Base-by-base conservation (phyloP, 2,329 filamentous ascomycete genomes). In the Nannizzia gypsea region DNA sequence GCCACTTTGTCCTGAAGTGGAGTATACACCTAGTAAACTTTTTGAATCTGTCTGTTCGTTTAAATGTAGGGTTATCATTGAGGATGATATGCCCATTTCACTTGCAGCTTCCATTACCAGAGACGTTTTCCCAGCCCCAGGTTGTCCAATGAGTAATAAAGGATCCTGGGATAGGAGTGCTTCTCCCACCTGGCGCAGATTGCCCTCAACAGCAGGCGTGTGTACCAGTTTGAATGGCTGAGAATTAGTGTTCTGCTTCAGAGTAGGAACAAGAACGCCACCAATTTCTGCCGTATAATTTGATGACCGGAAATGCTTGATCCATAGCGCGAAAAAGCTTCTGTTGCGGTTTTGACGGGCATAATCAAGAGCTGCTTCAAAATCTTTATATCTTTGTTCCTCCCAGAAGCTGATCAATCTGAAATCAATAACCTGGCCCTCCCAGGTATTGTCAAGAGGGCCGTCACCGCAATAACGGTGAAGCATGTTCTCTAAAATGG, bases 1-100 rank as follows among this genome's bases (percentile, higher is more conserved):
- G 1, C 91, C 91, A 0, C 90, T 91, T 62, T 86, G 88, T 15
- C 87, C 83, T 61, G 90, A 91, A 22, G 90, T 93, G 1, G 92
- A 89, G 73, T 99, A 97, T 70, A 97, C 84, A 2, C 93, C 93
- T 63, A 99, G 84, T 44, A 99, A 83, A 77, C 95, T 88, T 73
- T 99, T 99, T 0, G 92, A 91, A 73, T 99, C 93, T 1, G 91
- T 97, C 73, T 99, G 95, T 73, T 97, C 93, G 70, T 99, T 99
- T 36, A 99, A 78, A 73, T 99, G 92, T 31, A 99, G 79, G 2
- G 92, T 97, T 58, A 99, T 87, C 84, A 99, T 90, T 61, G 83
- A 83, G 4, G 85, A 82, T 22, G 88, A 83, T 73, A 89, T 89
- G 63, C 88, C 88, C 59, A 97, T 82, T 65, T 87, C 83, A 67